Base-by-base conservation (phyloP, 208 protist species). In the Wallacemonas rigidus region DNA sequence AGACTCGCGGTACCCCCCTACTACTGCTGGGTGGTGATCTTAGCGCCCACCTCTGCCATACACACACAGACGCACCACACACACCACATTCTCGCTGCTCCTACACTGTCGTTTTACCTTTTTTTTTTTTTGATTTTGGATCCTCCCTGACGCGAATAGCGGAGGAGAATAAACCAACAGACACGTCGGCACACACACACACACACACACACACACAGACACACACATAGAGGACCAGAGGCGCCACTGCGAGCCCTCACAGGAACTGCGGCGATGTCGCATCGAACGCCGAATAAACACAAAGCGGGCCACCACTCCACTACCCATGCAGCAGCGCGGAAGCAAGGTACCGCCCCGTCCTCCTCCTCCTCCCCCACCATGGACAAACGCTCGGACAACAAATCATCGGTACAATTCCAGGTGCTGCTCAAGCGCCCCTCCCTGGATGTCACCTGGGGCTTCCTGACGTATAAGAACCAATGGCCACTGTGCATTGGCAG, bases 401-500 rank as follows among this genome's bases (percentile, higher is more conserved):
- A 26, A 26, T 26, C 45, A 50, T 12, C 45, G 45, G 45, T 12
- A 63, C 57, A 38, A 15, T 63, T 72, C 15, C 68, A 72, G 15
- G 68, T 36, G 11, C 55, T 72, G 1, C 68, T 72, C 12, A 50
- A 26, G 14, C 11, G 68, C 6, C n/a, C 4, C 4, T 43, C 40
- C 7, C 43, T 26, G 5, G n/a, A 48, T 4, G 14, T 43, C 0
- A 14, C 44, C 9, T 72, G 68, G 68, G 68, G 68, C 43, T 72
- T 72, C 55, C 38, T 72, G 47, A 72, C 51, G 17, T 72, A 63
- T 43, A 72, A 63, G 68, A 40, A 17, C 38, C 35, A 40, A 17
- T 72, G 51, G 51, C 68, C 68, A 26, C 17, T 72, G 53, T 36
- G n/a, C 39, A 38, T 72, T 9, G 68, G 68, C 55, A 63, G 55